A percentile compares a stretch with the other conserved stretches of the same genome.
Evolutionary conservation across 768 basidiomycete species (phyloP).

Genomic region (Candolleomyces efflorescens): DNA sequence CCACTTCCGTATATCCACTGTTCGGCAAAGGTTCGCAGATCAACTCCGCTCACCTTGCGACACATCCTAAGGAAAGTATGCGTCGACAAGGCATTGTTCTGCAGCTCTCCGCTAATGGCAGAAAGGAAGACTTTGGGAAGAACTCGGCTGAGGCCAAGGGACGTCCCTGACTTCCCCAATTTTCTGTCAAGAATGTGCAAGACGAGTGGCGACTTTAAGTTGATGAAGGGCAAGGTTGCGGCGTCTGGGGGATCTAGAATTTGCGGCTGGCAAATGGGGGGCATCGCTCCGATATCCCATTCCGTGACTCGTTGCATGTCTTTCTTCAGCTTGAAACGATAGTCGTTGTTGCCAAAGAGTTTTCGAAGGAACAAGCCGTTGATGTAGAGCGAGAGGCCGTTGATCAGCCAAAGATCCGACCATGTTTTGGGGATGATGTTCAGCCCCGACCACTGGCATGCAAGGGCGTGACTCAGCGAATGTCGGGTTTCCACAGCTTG

Average conservation of each 20-base stretch:
- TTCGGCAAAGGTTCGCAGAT: conserved; percentile 88
- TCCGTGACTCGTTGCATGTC: conserved; percentile 92
- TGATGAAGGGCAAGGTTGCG: conserved; percentile 79
- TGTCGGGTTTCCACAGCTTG: conserved; percentile 91
- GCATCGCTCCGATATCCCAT: conserved; percentile 83
- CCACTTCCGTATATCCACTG: conserved; percentile 99
- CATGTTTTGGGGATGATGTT: conserved; percentile 92
- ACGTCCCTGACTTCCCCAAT: conserved; percentile 92
- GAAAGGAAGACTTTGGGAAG: conserved; percentile 93
- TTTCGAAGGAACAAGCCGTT: conserved; percentile 83
- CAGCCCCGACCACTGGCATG: conserved; percentile 95
- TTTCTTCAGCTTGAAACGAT: conserved; percentile 90
- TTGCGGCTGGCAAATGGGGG: conserved; percentile 91
- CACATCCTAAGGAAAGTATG: conserved; percentile 88
- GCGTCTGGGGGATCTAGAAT: conserved; percentile 81
- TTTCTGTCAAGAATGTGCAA: conserved; percentile 93
- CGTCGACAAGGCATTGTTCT: conserved; percentile 82
- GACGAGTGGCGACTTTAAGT: conserved; percentile 93
- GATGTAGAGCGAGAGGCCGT: conserved; percentile 89
- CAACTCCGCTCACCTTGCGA: conserved; percentile 89
- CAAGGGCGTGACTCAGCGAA: conserved; percentile 80
- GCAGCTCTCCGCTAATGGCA: conserved; percentile 87
- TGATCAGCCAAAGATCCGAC: conserved; percentile 96
- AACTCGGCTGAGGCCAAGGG: conserved; percentile 89
- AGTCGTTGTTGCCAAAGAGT: conserved; percentile 94